Evolutionary conservation across 2,329 filamentous ascomycete species (phyloP).

Genomic region (Colletotrichum sp.): DNA sequence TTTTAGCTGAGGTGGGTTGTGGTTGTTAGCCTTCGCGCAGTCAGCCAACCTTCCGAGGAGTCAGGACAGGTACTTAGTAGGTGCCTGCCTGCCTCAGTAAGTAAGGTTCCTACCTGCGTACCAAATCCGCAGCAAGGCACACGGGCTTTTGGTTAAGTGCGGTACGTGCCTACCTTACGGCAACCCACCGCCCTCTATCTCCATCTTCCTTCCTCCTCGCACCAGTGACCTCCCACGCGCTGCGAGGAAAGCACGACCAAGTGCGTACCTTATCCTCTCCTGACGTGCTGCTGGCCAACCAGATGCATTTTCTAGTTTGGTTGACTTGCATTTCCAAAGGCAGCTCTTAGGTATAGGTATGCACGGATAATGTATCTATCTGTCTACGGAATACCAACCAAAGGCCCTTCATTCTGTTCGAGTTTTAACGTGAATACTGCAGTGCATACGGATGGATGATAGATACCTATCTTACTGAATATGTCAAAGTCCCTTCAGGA

Average conservation of each 20-base stretch:
- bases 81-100: not conserved
- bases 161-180: not conserved
- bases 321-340: not conserved
- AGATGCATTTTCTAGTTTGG: not conserved
- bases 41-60: not conserved
- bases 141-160: not conserved
- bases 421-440: not conserved
- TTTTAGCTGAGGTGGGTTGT: not conserved
- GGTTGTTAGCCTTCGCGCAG: not conserved
- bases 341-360: not conserved
- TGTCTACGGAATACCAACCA: too few species aligned
- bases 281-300: not conserved
- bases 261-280: not conserved
- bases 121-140: not conserved
- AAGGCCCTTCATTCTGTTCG: not conserved
- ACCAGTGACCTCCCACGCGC: not conserved
- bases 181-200: not conserved
- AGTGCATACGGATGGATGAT: not conserved
- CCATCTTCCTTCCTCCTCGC: not conserved
- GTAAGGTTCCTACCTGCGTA: not conserved
- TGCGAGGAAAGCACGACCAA: not conserved
- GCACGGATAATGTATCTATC: too few species aligned
- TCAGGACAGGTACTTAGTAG: not conserved
- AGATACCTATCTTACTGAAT: not conserved
- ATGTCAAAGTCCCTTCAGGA: not conserved